Base-by-base conservation (phyloP, 2,329 filamentous ascomycete species). In the Chalara sp. region DNA sequence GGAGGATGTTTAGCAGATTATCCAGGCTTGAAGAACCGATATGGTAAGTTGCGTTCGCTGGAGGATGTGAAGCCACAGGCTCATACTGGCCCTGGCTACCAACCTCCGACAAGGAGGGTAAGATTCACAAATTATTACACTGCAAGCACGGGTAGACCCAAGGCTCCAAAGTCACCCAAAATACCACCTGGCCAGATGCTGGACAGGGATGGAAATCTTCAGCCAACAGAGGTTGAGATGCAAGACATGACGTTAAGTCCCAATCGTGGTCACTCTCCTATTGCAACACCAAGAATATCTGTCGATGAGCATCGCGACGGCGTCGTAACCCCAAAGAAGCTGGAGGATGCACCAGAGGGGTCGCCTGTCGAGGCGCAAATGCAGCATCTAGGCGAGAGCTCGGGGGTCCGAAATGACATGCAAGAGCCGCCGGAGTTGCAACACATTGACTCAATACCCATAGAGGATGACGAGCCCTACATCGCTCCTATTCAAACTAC, bases 121-220 rank as follows among this genome's bases (percentile, higher is more conserved):
- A 78, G 89, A 12, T 96, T 96, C 61, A 76, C 89, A 51, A 96
- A 96, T 64, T 96, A 95, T 65, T 96, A 92, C 64, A 95, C 90
- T 1, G 79, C 87, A n/a, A 90, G 87, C 57, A 85, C 86, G 7
- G 90, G 90, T 4, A 76, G 81, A 52, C 76, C 77, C 2, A 90
- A 86, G 58, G 65, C 68, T 50, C 66, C 67, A 11, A 72, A 74
- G 56, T 65, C 67, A 50, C 66, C 67, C 11, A 72, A 74, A 56
- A 56, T 56, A 44, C 56, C 48, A 30, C 42, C 52, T 51, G 54
- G 32, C 8, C 51, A 52, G 37, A 53, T 51, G 45, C 46, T 47
- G 7, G 59, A 51, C 32, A 44, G 55, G 29, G 55, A 60, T 44
- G 56, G 49, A n/a, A 28, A 48, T 35, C 21, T 49, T 6, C 48